Conservation (phyloP, 2,329 filamentous ascomycete genomes). For the Aspergillus thermomutatus region DNA sequence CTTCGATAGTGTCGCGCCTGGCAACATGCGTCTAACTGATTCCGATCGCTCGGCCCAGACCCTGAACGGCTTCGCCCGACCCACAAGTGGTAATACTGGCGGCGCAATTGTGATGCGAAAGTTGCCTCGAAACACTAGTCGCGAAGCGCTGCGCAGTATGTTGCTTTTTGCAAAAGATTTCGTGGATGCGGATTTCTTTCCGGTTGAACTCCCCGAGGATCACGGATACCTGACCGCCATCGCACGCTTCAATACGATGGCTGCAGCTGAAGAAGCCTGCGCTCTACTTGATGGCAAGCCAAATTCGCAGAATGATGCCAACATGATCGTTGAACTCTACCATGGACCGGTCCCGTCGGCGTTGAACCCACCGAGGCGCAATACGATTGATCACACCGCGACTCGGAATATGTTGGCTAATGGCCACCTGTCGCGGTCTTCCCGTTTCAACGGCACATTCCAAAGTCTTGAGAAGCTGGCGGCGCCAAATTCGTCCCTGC, state of each 20-base stretch:
- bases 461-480: slow-evolving; percentile 57
- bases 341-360: slow-evolving; percentile 37
- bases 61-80: slow-evolving; percentile 33
- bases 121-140: slow-evolving; percentile 56
- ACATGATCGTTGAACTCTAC: slow-evolving; percentile 55
- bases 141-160: slow-evolving; percentile 60
- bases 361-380: slow-evolving; percentile 41
- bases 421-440: slow-evolving; percentile 49
- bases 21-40: slow-evolving; percentile 34
- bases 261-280: slow-evolving; percentile 58
- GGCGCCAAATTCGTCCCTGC: slow-evolving; percentile 44
- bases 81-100: slow-evolving; percentile 27
- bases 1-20: slow-evolving; percentile 30
- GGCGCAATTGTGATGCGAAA: slow-evolving; percentile 56
- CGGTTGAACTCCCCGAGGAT: slow-evolving; percentile 54
- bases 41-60: slow-evolving; percentile 34
- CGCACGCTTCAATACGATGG: slow-evolving; percentile 55
- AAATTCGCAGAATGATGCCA: slow-evolving; percentile 59
- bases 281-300: slow-evolving; percentile 60
- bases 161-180: slow-evolving; percentile 64
- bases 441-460: slow-evolving; percentile 61
- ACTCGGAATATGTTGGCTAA: slow-evolving; percentile 34
- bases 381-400: slow-evolving; percentile 52
- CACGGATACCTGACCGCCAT: slow-evolving; percentile 55
- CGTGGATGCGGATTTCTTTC: slow-evolving; percentile 56